Evolutionary conservation across 1,139 yeast genomes (phyloP).

Genomic region (Candida neerlandica): DNA sequence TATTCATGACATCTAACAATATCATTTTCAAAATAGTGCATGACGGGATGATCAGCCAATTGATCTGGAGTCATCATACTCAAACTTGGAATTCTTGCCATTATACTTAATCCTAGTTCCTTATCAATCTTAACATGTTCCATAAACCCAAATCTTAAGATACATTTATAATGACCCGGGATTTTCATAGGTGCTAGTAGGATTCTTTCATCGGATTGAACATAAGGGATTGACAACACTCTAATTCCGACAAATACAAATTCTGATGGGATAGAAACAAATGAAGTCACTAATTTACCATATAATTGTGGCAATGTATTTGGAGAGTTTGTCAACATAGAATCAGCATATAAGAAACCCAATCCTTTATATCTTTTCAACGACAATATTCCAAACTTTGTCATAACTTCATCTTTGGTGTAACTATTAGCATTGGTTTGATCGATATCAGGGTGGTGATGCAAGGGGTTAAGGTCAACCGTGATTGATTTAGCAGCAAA

Average conservation of each 20-base stretch:
- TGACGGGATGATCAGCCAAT: slow-evolving; percentile 21
- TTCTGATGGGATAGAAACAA: slow-evolving; percentile 44
- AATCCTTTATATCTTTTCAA: slow-evolving; percentile 36
- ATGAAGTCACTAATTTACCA: slow-evolving; percentile 34
- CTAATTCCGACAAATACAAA: slow-evolving; percentile 46
- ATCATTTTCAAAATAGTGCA: slow-evolving; percentile 44
- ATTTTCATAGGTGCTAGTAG: slow-evolving; percentile 40
- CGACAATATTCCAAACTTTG: slow-evolving; percentile 24
- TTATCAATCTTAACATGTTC: slow-evolving; percentile 37
- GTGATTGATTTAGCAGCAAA: slow-evolving; percentile 23
- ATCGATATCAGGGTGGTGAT: slow-evolving; percentile 7
- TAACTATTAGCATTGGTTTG: not conserved
- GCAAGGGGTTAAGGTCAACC: slow-evolving; percentile 22
- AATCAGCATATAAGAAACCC: slow-evolving; percentile 43
- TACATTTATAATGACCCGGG: slow-evolving; percentile 49
- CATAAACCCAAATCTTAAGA: slow-evolving; percentile 50
- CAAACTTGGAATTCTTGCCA: slow-evolving; percentile 27
- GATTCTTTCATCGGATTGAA: slow-evolving; percentile 39
- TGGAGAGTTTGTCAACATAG: slow-evolving; percentile 34
- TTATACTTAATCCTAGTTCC: slow-evolving; percentile 27
- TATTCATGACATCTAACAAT: slow-evolving; percentile 29
- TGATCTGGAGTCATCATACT: slow-evolving; percentile 14
- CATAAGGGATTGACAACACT: slow-evolving; percentile 43
- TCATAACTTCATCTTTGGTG: slow-evolving; percentile 17
- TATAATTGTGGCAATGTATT: slow-evolving; percentile 48